Evolutionary conservation across 169 alveolate genomes (phyloP), one percentile per base, ranked within the genome.

Genomic region (Plasmodium coatneyi): DNA sequence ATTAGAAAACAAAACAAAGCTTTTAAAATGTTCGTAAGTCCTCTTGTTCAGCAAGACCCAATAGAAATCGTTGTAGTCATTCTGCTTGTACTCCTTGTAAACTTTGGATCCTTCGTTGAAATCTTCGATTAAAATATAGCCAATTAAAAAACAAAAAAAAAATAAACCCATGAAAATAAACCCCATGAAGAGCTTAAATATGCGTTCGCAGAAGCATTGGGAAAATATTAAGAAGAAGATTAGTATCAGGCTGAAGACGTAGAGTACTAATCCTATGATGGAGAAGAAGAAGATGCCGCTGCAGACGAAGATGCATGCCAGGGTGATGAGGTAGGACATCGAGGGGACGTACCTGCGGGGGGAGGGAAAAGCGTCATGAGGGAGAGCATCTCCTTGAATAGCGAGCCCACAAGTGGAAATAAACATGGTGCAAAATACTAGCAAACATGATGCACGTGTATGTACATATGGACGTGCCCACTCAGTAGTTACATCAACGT

Each of bases 171-270:
- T 5, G 76, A 80, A 91, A 66, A 91, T 80, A 49, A 91, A 80
- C 72, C 95, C 95, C 95, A 91, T 91, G 22, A 91, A 91, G 28
- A 91, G 28, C 84, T 91, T 91, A 71, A 91, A 91, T 80, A 91
- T 19, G 22, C 92, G 82, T 81, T 80, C 92, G 46, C 95, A 91
- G 25, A 91, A 56, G 16, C 95, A 91, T 5, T 91, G 95, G 56
- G 95, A 91, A 82, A 91, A 91, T 41, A 91, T 91, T 71, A 91
- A 81, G 56, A 91, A 81, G 71, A 91, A 71, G 46, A 81, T 91
- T 49, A 91, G 52, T 22, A 91, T 80, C 28, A 91, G 46, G 39
- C 95, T 71, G 46, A 91, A 91, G 9, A 91, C 25, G 56, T 71
- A 91, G 32, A 91, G 70, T 3, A 91, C 60, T 49, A 91, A 28